Percentiles rank a stretch among this genome's conserved stretches.
Conservation (phyloP, 768 basidiomycete genomes). For the Lepiota brunneoincarnata region DNA sequence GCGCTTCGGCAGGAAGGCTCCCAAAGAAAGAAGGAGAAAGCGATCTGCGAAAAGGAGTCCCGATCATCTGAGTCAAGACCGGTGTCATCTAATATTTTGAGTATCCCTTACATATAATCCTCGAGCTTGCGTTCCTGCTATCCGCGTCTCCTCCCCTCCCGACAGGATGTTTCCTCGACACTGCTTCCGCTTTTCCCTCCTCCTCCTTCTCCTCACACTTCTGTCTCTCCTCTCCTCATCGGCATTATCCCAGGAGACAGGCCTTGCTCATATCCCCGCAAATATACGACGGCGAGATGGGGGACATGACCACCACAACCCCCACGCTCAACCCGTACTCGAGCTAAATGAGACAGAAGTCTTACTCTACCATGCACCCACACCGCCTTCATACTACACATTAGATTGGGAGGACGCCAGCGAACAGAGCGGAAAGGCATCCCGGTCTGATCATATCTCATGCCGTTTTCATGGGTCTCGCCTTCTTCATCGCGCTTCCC, state of each 20-base stretch:
- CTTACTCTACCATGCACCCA: conserved; percentile 58
- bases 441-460: conserved; percentile 76
- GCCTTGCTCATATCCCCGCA: background rate
- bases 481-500: conserved; percentile 83
- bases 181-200: conserved; percentile 6
- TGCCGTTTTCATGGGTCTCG: conserved; percentile 67
- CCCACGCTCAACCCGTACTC: conserved; percentile 47
- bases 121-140: background rate
- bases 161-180: conserved; percentile 15
- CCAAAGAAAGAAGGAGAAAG: conserved; percentile 10
- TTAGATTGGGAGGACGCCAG: conserved; percentile 66
- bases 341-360: conserved; percentile 79
- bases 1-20: conserved; percentile 2
- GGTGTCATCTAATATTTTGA: conserved; percentile 10
- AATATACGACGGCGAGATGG: conserved; percentile 23
- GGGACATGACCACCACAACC: conserved; percentile 45
- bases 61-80: conserved; percentile 24
- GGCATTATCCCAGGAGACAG: conserved; percentile 5
- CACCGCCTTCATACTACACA: conserved; percentile 81
- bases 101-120: background rate
- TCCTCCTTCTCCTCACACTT: conserved; percentile 11
- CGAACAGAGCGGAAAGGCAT: conserved; percentile 42
- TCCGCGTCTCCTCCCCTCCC: background rate
- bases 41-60: conserved; percentile 14
- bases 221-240: background rate